Percentiles rank a stretch among this genome's conserved stretches.
These are phyloP conservation scores for Penicillium silybi DNA, from an alignment of 495 filamentous ascomycete genomes.

Conservation along the genomic window DNA sequence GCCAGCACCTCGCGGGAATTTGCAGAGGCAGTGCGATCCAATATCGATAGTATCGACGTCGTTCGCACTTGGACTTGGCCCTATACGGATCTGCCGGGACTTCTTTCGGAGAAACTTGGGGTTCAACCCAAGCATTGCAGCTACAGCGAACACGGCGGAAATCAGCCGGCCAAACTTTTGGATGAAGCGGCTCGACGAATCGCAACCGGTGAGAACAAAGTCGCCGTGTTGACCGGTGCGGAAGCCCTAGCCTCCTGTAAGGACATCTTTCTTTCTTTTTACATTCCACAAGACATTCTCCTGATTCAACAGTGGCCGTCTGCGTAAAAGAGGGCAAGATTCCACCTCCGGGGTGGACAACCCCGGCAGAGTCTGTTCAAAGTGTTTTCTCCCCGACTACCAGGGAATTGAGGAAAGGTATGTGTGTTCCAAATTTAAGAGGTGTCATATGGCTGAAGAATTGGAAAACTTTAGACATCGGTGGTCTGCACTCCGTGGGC, in stretches of 20 bases:
- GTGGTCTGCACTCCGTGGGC: constrained; percentile 44
- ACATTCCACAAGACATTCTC: constrained; percentile 16
- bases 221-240: constrained; percentile 51
- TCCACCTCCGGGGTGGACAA: constrained; percentile 48
- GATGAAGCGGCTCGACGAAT: constrained; percentile 54
- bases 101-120: constrained; percentile 38
- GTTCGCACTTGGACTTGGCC: constrained; percentile 58
- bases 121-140: constrained; percentile 33
- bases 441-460: background rate
- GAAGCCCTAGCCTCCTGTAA: constrained; percentile 54
- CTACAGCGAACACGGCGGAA: constrained; percentile 50
- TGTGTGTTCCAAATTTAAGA: background rate
- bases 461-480: constrained; percentile 21
- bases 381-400: constrained; percentile 14
- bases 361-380: constrained; percentile 24
- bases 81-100: constrained; percentile 47
- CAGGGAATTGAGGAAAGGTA: constrained; percentile 5
- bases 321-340: constrained; percentile 33
- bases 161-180: constrained; percentile 49
- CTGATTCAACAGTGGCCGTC: constrained; percentile 24
- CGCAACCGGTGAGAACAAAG: constrained; percentile 39
- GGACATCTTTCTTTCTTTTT: background rate
- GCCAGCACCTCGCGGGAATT: constrained; percentile 15
- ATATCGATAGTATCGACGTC: constrained; percentile 50
- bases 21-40: constrained; percentile 28